Percentiles rank a stretch among this genome's conserved stretches.
phyloP scores from a whole-genome alignment of 2,329 filamentous ascomycete species.

The Phaeosphaeria sp. region DNA sequence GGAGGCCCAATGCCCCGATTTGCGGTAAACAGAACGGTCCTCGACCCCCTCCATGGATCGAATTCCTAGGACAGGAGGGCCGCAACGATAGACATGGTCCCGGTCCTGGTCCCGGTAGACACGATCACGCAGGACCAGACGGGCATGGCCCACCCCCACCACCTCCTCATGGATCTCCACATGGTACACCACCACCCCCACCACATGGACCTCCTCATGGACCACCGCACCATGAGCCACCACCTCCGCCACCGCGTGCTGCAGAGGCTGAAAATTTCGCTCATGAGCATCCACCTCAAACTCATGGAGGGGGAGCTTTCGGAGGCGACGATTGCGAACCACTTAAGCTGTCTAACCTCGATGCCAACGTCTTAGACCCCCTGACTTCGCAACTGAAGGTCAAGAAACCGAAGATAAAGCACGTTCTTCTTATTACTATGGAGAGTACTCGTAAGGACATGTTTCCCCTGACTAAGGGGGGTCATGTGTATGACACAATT shows the following conservation, averaged over 20 bases:
- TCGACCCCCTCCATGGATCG: constrained; percentile 16
- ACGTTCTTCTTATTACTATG: constrained; percentile 20
- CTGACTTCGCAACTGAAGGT: constrained; percentile 5
- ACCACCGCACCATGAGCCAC: background rate
- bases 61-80: constrained; percentile 6
- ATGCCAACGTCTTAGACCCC: constrained; percentile 9
- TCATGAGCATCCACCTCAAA: background rate
- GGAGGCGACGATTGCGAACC: constrained; percentile 12
- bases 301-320: constrained; percentile 6
- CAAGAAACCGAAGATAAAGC: constrained; percentile 17
- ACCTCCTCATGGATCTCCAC: background rate
- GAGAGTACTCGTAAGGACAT: constrained; percentile 25
- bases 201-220: background rate
- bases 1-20: constrained; percentile 12
- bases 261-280: background rate
- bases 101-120: background rate
- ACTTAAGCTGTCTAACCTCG: constrained; percentile 19
- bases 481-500: constrained; percentile 19
- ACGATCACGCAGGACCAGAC: background rate
- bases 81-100: background rate
- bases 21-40: constrained; percentile 17
- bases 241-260: background rate
- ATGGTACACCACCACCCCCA: background rate
- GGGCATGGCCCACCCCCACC: background rate
- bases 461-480: constrained; percentile 18